Base-by-base conservation (phyloP, 345 rosid species). In the Eucalyptus cloeziana region DNA sequence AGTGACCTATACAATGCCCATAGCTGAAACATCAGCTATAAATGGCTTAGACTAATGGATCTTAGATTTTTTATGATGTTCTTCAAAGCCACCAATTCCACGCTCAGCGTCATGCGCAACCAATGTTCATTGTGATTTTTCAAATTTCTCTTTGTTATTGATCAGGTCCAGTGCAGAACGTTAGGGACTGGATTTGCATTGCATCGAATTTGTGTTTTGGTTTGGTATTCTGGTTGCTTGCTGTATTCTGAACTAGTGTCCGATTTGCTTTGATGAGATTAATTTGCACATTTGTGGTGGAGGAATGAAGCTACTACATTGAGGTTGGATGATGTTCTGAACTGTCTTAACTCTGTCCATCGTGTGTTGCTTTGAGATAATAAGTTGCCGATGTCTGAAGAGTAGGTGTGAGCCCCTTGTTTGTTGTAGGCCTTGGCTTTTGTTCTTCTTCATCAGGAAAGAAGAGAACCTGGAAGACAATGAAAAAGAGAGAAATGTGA, bases 61-160 rank as follows among this genome's bases (percentile, higher is more conserved):
- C 31, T 60, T 60, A 60, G 15, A 60, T 60, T 27, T 60, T 60
- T 79, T 47, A 49, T 10, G 19, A 12, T 45, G 62, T 56, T 56
- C 62, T 24, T 24, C 13, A 4, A 24, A 5, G 13, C 62, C 62
- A 9, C 62, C 13, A 56, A 56, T 24, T 56, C 62, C 30, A 56
- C 3, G 6, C 6, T 9, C 30, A 2, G 62, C 2, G 5, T 56
- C 30, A 24, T 2, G 5, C 6, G 3, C 12, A 24, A 24, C 10
- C 30, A 56, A 10, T 24, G 62, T 10, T 24, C 30, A 56, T 24
- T 0, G 62, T 56, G 62, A 56, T 56, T 56, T 56, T 56, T 24
- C 62, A 9, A 56, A 56, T 56, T 56, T 56, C 62, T 22, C 62
- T 24, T 56, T 56, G 5, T 56, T 24, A 10, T 56, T 56, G 30